These are phyloP conservation scores for Thermothielavioides terrestris DNA, from an alignment of 495 filamentous ascomycete genomes.

Conservation along the genomic window DNA sequence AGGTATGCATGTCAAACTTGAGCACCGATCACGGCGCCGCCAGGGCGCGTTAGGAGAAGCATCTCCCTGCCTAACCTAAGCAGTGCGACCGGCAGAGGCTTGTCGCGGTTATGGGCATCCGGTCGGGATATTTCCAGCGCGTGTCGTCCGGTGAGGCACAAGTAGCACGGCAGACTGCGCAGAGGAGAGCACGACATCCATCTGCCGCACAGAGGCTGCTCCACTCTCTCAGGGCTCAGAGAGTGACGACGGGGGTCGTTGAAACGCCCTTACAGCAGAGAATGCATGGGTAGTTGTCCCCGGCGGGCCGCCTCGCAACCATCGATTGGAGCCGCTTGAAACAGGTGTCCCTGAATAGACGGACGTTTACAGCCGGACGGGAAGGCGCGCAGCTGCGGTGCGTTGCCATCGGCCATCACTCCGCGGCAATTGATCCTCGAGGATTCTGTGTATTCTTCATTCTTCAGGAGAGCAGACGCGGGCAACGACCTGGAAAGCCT, in stretches of 20 bases:
- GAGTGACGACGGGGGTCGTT: background rate
- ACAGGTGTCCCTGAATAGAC: constrained; percentile 9
- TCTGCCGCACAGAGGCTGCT: background rate
- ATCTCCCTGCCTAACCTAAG: no score
- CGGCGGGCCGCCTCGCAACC: background rate
- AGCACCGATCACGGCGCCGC: background rate
- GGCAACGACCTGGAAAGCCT: no score
- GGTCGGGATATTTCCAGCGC: constrained; percentile 10
- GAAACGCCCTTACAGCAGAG: background rate
- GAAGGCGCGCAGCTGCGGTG: constrained; percentile 8
- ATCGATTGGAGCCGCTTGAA: constrained; percentile 9
- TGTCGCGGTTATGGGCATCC: constrained; percentile 8
- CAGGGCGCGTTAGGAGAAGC: constrained; percentile 1
- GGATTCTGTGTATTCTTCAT: background rate
- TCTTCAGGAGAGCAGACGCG: no score
- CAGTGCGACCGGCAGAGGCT: constrained; percentile 8
- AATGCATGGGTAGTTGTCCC: no score
- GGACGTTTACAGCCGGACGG: constrained; percentile 11
- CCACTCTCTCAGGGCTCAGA: background rate
- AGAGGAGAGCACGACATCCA: constrained; percentile 4
- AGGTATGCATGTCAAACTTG: background rate
- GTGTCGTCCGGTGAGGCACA: constrained; percentile 4
- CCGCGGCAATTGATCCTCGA: constrained; percentile 7
- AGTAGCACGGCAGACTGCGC: constrained; percentile 4
- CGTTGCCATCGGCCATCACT: background rate